Evolutionary conservation across 768 basidiomycete species (phyloP).

Genomic region (Solioccasus polychromus): DNA sequence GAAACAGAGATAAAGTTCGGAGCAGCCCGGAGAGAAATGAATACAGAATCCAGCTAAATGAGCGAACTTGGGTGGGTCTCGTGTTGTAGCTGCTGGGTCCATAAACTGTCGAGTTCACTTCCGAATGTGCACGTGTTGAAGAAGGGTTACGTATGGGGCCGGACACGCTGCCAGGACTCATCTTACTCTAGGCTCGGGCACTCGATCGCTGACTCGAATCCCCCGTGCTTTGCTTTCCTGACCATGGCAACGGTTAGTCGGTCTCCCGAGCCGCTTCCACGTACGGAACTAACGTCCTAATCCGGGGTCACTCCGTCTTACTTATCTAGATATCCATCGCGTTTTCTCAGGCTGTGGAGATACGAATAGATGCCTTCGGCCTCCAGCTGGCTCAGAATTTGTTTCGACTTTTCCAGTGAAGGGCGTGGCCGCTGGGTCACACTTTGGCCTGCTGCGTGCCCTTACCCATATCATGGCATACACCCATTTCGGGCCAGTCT

Average conservation of each 20-base stretch:
- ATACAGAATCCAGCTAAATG: slow-evolving; percentile 1
- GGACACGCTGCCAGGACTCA: slow-evolving; percentile 22
- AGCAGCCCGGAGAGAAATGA: slow-evolving; percentile 11
- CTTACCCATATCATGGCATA: slow-evolving; percentile 25
- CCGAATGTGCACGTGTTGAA: slow-evolving; percentile 25
- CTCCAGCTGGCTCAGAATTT: slow-evolving; percentile 12
- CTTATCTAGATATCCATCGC: slow-evolving; percentile 5
- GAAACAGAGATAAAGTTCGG: slow-evolving; percentile 6
- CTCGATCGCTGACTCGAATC: slow-evolving; percentile 28
- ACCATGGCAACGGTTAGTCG: slow-evolving; percentile 24
- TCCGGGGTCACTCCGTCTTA: slow-evolving; percentile 19
- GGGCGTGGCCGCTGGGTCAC: slow-evolving; percentile 18
- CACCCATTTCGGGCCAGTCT: slow-evolving; percentile 29
- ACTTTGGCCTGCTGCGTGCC: slow-evolving; percentile 22
- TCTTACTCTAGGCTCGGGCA: slow-evolving; percentile 25
- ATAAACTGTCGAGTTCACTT: slow-evolving; percentile 22
- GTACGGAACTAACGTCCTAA: slow-evolving; percentile 12
- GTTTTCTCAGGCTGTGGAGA: slow-evolving; percentile 29
- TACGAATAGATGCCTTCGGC: slow-evolving; percentile 22
- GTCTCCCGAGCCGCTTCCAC: slow-evolving; percentile 5
- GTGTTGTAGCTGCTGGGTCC: slow-evolving; percentile 13
- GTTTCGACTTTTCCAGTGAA: slow-evolving; percentile 19
- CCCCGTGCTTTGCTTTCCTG: slow-evolving; percentile 3
- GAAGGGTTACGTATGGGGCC: slow-evolving; percentile 23
- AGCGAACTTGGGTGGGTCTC: slow-evolving; percentile 16